These are phyloP conservation scores for Albatrellus sp. DNA, from an alignment of 1,284 basidiomycete species.

Conservation along the genomic window DNA sequence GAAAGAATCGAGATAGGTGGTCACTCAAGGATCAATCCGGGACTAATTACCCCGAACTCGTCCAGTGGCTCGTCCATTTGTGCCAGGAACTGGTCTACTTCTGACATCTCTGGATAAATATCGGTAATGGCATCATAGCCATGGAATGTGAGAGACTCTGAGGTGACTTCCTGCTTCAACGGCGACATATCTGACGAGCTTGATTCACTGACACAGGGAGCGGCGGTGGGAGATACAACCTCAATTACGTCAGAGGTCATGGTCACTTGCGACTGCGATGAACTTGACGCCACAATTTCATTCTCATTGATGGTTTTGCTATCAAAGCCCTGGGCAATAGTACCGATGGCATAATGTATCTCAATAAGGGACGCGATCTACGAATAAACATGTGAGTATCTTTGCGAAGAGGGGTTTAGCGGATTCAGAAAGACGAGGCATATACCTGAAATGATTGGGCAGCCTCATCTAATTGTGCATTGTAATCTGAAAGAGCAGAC, in stretches of 20 bases:
- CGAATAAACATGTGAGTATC: background rate
- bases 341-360: conserved; percentile 30
- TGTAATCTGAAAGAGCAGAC: conserved; percentile 21
- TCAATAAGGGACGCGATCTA: conserved; percentile 37
- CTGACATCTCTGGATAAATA: conserved; percentile 1
- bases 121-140: too few relatives aligned
- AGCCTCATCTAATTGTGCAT: conserved; percentile 28
- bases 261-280: too few relatives aligned
- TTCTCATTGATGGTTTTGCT: background rate
- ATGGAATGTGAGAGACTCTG: background rate
- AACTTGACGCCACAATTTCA: background rate
- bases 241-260: background rate
- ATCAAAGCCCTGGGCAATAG: too few relatives aligned
- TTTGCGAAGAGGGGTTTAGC: background rate
- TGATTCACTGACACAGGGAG: background rate
- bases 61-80: conserved; percentile 8
- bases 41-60: conserved; percentile 24
- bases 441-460: conserved; percentile 34
- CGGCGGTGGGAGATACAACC: background rate
- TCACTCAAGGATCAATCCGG: background rate
- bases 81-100: conserved; percentile 9
- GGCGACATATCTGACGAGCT: background rate
- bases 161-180: background rate
- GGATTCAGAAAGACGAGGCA: background rate
- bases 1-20: background rate